Evolutionary conservation across 257 asterid species (phyloP).

Genomic region (Solanum neorickii): DNA sequence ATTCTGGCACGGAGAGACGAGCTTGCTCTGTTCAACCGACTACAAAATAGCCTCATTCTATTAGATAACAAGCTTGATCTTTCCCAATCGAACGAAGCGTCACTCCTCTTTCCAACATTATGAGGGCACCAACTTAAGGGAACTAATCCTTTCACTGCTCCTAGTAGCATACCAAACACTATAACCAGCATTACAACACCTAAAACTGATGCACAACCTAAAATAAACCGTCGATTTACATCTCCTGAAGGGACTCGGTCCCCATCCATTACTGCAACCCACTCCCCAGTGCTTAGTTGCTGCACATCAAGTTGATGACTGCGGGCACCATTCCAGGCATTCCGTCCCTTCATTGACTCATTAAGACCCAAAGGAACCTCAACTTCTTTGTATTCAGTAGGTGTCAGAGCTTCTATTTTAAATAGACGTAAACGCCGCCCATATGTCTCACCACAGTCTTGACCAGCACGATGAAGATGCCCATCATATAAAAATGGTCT

Average conservation of each 20-base stretch:
- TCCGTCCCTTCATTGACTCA: constrained; percentile 56
- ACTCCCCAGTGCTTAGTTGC: constrained; percentile 67
- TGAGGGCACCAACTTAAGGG: constrained; percentile 95
- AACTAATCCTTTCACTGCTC: constrained; percentile 58
- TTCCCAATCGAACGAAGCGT: constrained; percentile 45
- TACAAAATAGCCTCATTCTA: constrained; percentile 47
- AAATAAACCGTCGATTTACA: constrained; percentile 34
- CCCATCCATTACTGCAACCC: constrained; percentile 83
- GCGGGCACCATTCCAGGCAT: constrained; percentile 93
- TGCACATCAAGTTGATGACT: constrained; percentile 82
- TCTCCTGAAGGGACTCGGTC: constrained; percentile 90
- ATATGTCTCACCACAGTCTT: constrained; percentile 84
- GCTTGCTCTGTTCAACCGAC: constrained; percentile 63
- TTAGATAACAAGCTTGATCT: constrained; percentile 46
- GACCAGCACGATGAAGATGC: constrained; percentile 72
- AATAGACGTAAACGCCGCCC: constrained; percentile 62
- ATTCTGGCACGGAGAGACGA: constrained; percentile 42
- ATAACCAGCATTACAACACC: constrained; percentile 41
- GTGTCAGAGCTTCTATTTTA: constrained; percentile 44
- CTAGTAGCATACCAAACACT: constrained; percentile 63
- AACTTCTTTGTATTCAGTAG: constrained; percentile 62
- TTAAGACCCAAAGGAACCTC: constrained; percentile 50
- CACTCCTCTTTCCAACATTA: constrained; percentile 72
- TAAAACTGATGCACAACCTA: constrained; percentile 47
- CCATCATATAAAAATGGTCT: constrained; percentile 67